Base-by-base conservation (phyloP, 495 filamentous ascomycete genomes). In the Durotheca rogersii region DNA sequence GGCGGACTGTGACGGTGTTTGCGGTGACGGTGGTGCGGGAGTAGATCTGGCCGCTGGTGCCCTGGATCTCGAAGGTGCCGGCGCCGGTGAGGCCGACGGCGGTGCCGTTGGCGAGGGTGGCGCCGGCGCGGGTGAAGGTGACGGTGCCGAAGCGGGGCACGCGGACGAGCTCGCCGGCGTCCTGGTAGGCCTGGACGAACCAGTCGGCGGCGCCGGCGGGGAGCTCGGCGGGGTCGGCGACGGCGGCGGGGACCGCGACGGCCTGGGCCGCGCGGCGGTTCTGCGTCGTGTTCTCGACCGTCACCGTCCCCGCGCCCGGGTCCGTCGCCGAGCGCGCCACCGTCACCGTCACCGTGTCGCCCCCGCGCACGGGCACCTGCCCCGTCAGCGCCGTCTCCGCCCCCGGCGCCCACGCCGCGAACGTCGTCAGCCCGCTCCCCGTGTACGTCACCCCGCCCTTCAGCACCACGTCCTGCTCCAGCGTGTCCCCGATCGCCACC, bases 151-250 rank as follows among this genome's bases (percentile, higher is more conserved):
- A 47, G 21, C 34, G 44, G 5, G 44, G 44, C 9, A 47, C 44
- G 4, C 23, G 44, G 21, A 38, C 44, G 4, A 47, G 34, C 33
- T 47, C 44, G 3, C 44, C 44, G 14, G 32, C 33, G 4, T 47
- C 19, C 21, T 47, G 44, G 44, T 47, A 47, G 9, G 44, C 44
- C 33, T 47, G 44, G 34, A 47, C 44, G 10, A 47, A 47, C 44
- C 44, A 47, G 33, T 47, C 44, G 6, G 44, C 44, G 9, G 44
- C 44, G n/a, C n/a, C n/a, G n/a, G n/a, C 14, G 18, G 14, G 5
- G 44, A 27, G 4, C 33, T 38, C 14, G 38, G 11, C 10, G 33
- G 5, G 21, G 31, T 16, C 14, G 44, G 44, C 17, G 36, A 21
- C 4, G 21, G 33, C 3, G 2, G 32, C 33, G 12, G 44, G 44